A percentile compares a stretch with the other conserved stretches of the same genome.
These are phyloP conservation scores for Geotrichum europaeum DNA, from an alignment of 1,139 yeast genomes.

Conservation along the genomic window DNA sequence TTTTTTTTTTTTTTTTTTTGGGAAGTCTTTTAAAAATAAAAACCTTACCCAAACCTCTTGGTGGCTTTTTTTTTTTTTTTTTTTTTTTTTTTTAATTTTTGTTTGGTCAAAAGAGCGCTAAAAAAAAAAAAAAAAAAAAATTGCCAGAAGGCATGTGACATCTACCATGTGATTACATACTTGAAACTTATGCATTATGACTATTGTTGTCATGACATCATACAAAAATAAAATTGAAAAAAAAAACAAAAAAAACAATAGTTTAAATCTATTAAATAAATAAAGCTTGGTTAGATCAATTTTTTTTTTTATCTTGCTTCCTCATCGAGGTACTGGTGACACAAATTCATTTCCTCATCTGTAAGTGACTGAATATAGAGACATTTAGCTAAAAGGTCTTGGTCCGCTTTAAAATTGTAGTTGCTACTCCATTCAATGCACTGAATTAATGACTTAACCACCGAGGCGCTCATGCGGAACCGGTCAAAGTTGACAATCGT, in stretches of 20 bases:
- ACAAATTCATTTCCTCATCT: constrained; percentile 63
- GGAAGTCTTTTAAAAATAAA: no score
- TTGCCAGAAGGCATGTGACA: background rate
- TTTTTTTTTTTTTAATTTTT: no score
- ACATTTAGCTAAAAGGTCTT: constrained; percentile 72
- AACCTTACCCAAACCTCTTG: no score
- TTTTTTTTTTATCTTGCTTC: background rate
- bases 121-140: background rate
- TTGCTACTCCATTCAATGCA: constrained; percentile 79
- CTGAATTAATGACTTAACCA: constrained; percentile 73
- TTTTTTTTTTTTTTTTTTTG: no score
- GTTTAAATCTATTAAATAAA: background rate
- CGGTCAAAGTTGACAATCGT: constrained; percentile 68
- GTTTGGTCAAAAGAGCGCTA: no score
- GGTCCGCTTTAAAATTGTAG: constrained; percentile 46
- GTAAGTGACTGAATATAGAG: constrained; percentile 72
- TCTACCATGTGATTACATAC: background rate
- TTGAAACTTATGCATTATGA: background rate
- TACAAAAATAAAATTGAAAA: background rate
- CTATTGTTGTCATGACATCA: background rate
- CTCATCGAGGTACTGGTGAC: constrained; percentile 25
- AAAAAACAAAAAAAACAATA: background rate
- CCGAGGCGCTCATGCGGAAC: constrained; percentile 68
- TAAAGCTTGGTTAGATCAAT: background rate
- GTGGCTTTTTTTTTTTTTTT: background rate